Percentiles rank a stretch among this genome's conserved stretches.
Evolutionary conservation across 2,329 filamentous ascomycete genomes (phyloP).

Genomic region (Thielaviopsis euricoi): DNA sequence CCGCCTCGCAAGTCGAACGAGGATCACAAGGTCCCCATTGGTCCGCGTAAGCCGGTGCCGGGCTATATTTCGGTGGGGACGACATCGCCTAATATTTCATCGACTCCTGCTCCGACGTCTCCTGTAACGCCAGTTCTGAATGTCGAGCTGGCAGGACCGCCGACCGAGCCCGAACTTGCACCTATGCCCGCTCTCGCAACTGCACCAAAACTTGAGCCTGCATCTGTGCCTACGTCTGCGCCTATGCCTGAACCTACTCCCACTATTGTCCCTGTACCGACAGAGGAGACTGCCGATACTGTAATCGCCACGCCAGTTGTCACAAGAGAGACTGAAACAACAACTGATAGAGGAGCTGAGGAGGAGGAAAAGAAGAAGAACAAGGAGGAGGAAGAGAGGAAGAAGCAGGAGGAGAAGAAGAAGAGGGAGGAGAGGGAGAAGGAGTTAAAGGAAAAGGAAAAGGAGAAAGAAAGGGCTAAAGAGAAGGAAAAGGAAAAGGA

Average conservation of each 20-base stretch:
- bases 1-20: slow-evolving; percentile 6
- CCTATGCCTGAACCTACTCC: neutral
- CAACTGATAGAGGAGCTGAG: no score
- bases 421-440: no score
- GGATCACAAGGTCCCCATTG: slow-evolving; percentile 4
- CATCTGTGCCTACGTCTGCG: neutral
- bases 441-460: no score
- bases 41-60: slow-evolving; percentile 1
- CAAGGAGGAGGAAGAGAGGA: no score
- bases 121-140: neutral
- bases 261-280: no score
- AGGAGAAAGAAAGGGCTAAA: no score
- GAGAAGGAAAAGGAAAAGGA: no score
- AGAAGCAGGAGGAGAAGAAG: no score
- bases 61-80: slow-evolving; percentile 1
- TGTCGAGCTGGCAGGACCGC: neutral
- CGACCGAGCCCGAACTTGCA: neutral
- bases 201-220: neutral
- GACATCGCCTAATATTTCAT: slow-evolving; percentile 6
- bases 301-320: no score
- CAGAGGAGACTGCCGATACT: no score
- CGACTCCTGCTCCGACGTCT: neutral
- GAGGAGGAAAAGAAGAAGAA: no score
- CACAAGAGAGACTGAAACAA: no score
- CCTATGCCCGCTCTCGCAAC: neutral